Base-by-base conservation (phyloP, 2,329 filamentous ascomycete genomes). In the Paradendryphiella salina region DNA sequence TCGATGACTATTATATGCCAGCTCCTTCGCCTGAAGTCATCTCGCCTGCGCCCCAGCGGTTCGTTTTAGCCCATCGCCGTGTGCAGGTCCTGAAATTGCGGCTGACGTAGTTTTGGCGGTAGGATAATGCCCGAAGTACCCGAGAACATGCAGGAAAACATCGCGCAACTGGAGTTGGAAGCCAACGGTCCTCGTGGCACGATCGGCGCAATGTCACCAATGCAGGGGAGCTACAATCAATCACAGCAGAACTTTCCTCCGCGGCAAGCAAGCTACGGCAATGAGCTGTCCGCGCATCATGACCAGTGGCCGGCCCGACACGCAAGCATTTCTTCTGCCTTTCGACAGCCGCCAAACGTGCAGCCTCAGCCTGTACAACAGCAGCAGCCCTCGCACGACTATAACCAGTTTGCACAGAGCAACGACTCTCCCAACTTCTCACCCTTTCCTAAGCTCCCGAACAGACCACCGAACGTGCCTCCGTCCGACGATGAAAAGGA, bases 101-200 rank as follows among this genome's bases (percentile, higher is more conserved):
- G 68, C 69, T 70, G 66, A 70, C 66, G 57, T 65, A 60, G 55
- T 47, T 50, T 48, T 46, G 54, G 48, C 49, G 50, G 70, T 74
- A 96, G 90, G 79, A 85, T 95, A 69, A 96, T 93, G 85, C 89
- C 90, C 72, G 91, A 96, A 80, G 91, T 96, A 61, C 90, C 93
- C 63, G 89, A 93, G 76, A 93, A 96, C 76, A 96, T 99, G 84
- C 91, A 96, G 77, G 87, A 96, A 69, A 93, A 89, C 75, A 83
- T 99, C 60, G 89, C 93, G 67, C 87, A 92, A 73, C 85, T 99
- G 78, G 92, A 96, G 80, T 81, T 91, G 54, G 86, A 91, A 78
- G 87, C 88, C 76, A 74, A 77, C 82, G 78, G 75, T 44, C 64
- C 70, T 34, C 69, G 64, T 54, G 59, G 60, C 43, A 46, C 52